Evolutionary conservation across 202 grass and related monocot species (phyloP), one percentile per base, ranked within the genome.

Genomic region (Brachypodium distachyon): DNA sequence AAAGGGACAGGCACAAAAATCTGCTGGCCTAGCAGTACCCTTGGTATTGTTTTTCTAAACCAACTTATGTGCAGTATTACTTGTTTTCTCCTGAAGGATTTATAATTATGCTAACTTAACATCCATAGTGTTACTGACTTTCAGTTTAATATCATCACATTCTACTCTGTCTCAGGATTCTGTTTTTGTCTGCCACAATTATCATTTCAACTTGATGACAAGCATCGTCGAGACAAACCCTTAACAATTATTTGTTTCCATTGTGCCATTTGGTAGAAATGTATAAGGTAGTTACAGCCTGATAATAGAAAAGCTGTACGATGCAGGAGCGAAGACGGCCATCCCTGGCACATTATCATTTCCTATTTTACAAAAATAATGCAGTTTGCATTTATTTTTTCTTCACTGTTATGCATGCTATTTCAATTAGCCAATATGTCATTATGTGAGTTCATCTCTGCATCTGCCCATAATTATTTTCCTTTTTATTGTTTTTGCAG

Each of bases 251-350:
- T 27, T 27, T 42, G 36, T 42, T 57, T 58, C 13, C 17, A 6
- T 72, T n/a, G 9, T 57, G 52, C 71, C 10, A 74, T 73, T 42
- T 40, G 52, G 71, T 74, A 74, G 52, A 29, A 31, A 74, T 74
- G 3, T 14, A 44, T 31, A 43, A 36, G n/a, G 9, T 19, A 43
- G 38, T 59, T 42, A 41, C 37, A 38, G 2, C 70, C 34, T 40
- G 58, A 70, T 70, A 34, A 22, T 70, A 51, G 28, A 36, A 50
- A 51, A 43, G 5, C 25, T 58, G 37, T 29, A 29, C 16, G 37
- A 42, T 42, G 53, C 52, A 74, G 71, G 37, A 58, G 23, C 18
- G 51, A 39, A 14, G 16, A 43, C 5, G 53, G 28, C 23, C 42
- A 74, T 57, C 52, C 16, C 5, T 18, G 23, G 8, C 23, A 40